Evolutionary conservation across 192 early-diverging fungal genomes (phyloP), one percentile per base, ranked within the genome.

Genomic region (Linnemannia exigua): DNA sequence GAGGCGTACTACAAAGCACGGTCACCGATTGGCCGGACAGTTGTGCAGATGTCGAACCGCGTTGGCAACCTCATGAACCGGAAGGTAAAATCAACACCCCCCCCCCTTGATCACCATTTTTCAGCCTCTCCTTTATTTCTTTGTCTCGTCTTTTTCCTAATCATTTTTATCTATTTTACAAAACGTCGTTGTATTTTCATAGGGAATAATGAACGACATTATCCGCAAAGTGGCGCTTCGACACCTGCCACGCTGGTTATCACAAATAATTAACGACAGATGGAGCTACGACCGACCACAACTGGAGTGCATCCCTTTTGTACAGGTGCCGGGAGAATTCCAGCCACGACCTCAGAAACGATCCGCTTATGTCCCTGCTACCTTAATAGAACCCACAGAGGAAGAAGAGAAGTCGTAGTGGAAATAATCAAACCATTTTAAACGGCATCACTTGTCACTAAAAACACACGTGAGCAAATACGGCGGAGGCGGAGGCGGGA

Each of bases 261-360:
- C 36, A 15, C 80, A 70, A 5, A 20, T 76, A 5, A 28, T 50
- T 2, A 66, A 81, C 33, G 80, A 81, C 41, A 67, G 25, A 28
- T 54, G 68, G 41, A 76, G 67, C 25, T 66, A 81, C 61, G 73
- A 81, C 37, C 66, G 80, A 6, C 80, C 80, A 5, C 80, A 81
- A n/a, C 69, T 74, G 41, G 69, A 70, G 31, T 81, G 41, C n/a
- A 31, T 81, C 14, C 80, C 80, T 0, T 81, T 81, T 31, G 74
- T 75, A 5, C 20, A 75, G 37, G 44, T 71, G 1, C 54, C 68
- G 8, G 80, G 80, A 35, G 67, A 35, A 1, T 38, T 70, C 15
- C 80, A 70, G 38, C 67, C 80, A 47, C 19, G 52, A 20, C 74
- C 80, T 2, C 73, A 76, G 47, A 71, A 70, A 41, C 80, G 48